Evolutionary conservation across 805 yeast genomes (phyloP).

Genomic region (Yamadazyma insecticola): DNA sequence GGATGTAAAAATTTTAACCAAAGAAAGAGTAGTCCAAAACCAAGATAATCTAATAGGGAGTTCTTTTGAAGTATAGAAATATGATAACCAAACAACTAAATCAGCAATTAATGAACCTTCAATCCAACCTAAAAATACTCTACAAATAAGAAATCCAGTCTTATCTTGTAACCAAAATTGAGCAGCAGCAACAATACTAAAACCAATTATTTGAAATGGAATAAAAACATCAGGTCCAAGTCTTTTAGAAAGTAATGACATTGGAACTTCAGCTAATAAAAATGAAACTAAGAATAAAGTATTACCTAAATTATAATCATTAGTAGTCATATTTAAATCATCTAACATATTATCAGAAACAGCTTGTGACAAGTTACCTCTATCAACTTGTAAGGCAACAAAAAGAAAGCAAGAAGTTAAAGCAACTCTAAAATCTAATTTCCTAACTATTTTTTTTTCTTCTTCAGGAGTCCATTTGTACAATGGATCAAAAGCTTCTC

Average conservation of each 20-base stretch:
- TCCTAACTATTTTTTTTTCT: slow-evolving; percentile 19
- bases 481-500: slow-evolving; percentile 28
- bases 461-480: slow-evolving; percentile 30
- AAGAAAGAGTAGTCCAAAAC: slow-evolving; percentile 26
- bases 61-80: slow-evolving; percentile 57
- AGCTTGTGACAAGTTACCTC: slow-evolving; percentile 21
- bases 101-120: slow-evolving; percentile 45
- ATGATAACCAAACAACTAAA: slow-evolving; percentile 56
- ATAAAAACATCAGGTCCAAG: slow-evolving; percentile 61
- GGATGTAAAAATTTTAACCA: slow-evolving; percentile 18
- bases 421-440: slow-evolving; percentile 17
- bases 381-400: slow-evolving; percentile 18
- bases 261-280: slow-evolving; percentile 46
- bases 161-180: slow-evolving; percentile 20
- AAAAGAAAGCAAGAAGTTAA: slow-evolving; percentile 19
- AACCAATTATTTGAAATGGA: slow-evolving; percentile 32
- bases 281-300: slow-evolving; percentile 39
- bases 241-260: slow-evolving; percentile 56
- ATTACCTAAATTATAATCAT: slow-evolving; percentile 38
- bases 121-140: slow-evolving; percentile 24
- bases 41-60: slow-evolving; percentile 53
- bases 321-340: slow-evolving; percentile 31
- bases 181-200: slow-evolving; percentile 23
- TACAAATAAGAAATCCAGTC: slow-evolving; percentile 18
- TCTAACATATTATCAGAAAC: slow-evolving; percentile 18